phyloP scores from a whole-genome alignment of 2,329 filamentous ascomycete genomes.

The Penicillium polonicum region DNA sequence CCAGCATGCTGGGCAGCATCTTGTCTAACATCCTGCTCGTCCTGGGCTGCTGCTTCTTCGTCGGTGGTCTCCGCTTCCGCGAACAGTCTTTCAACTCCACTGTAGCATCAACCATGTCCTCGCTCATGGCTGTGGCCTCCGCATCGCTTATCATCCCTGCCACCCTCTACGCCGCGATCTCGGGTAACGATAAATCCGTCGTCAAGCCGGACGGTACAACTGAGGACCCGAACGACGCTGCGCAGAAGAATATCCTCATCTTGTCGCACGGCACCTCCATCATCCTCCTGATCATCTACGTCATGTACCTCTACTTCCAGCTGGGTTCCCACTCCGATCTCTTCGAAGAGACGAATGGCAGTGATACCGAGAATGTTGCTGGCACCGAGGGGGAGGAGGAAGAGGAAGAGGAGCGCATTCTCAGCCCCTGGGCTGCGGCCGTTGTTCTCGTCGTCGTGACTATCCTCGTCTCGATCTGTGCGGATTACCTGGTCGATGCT shows the following conservation, averaged over 20 bases:
- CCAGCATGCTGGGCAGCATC: slow-evolving; percentile 94
- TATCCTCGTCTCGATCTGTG: slow-evolving; percentile 68
- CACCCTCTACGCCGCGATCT: slow-evolving; percentile 67
- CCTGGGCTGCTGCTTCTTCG: slow-evolving; percentile 75
- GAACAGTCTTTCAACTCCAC: slow-evolving; percentile 62
- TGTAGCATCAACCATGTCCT: slow-evolving; percentile 56
- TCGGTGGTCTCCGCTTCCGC: slow-evolving; percentile 67
- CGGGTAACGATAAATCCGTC: slow-evolving; percentile 24
- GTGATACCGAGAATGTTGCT: slow-evolving; percentile 41
- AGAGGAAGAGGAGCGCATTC: slow-evolving; percentile 52
- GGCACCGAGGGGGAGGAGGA: slow-evolving; percentile 42
- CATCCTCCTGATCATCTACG: slow-evolving; percentile 71
- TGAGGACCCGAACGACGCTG: slow-evolving; percentile 21
- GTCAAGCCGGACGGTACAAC: slow-evolving; percentile 22
- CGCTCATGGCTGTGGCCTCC: slow-evolving; percentile 71
- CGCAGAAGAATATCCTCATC: slow-evolving; percentile 58
- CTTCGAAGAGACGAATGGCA: slow-evolving; percentile 56
- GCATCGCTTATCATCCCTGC: slow-evolving; percentile 78
- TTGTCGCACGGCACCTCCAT: slow-evolving; percentile 75
- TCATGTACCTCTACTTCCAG: slow-evolving; percentile 76
- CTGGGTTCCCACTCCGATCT: slow-evolving; percentile 70
- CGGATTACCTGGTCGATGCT: slow-evolving; percentile 73
- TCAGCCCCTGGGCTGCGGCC: slow-evolving; percentile 63
- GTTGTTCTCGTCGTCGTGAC: slow-evolving; percentile 70
- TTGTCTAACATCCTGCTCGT: slow-evolving; percentile 91